Percentiles rank a stretch among this genome's conserved stretches.
phyloP scores from a whole-genome alignment of 2,329 filamentous ascomycete genomes.

The Gremmenia infestans region DNA sequence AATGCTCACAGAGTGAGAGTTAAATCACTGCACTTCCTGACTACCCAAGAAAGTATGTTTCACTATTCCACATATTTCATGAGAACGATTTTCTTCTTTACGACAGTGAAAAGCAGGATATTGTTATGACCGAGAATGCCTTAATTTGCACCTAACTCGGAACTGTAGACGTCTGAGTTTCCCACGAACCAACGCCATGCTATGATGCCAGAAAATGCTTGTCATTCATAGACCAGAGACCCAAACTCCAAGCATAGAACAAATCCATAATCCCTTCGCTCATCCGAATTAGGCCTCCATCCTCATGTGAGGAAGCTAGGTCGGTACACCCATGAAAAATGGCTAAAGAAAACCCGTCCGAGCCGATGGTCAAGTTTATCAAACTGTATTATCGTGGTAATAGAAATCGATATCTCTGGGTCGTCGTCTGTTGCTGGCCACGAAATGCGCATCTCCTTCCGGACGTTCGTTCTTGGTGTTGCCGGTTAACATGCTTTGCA shows the following conservation, averaged over 20 bases:
- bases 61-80: too few species aligned
- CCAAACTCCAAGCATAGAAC: background rate
- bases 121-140: too few species aligned
- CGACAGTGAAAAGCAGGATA: too few species aligned
- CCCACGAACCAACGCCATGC: constrained; percentile 1
- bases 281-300: too few species aligned
- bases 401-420: constrained; percentile 89
- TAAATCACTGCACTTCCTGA: too few species aligned
- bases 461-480: constrained; percentile 90
- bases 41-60: too few species aligned
- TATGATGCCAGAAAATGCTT: background rate
- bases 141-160: background rate
- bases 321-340: background rate
- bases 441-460: constrained; percentile 85
- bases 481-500: constrained; percentile 97
- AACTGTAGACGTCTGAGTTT: too few species aligned
- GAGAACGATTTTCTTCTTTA: too few species aligned
- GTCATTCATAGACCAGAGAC: background rate
- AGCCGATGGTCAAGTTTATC: constrained; percentile 29
- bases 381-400: constrained; percentile 82
- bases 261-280: background rate
- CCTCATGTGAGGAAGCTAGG: too few species aligned
- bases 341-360: background rate
- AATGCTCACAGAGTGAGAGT: too few species aligned
- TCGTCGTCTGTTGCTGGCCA: constrained; percentile 69